Conservation (phyloP, 208 protist species). For the Crithidia bombi region DNA sequence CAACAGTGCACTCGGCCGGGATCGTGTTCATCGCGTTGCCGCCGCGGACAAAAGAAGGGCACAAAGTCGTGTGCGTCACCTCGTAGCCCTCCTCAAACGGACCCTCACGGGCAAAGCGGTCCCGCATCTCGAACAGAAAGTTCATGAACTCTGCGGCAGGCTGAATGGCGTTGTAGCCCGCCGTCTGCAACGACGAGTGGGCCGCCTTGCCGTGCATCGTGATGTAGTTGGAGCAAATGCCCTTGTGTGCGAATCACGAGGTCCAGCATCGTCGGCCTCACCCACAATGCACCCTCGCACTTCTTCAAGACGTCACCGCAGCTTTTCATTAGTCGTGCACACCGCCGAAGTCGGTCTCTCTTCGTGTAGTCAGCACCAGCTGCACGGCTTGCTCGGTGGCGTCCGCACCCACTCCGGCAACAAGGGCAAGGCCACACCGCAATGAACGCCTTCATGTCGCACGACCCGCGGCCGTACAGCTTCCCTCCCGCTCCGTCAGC, state of each 20-base stretch:
- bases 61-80: constrained; percentile 45
- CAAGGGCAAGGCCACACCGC: constrained; percentile 55
- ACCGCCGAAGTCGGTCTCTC: constrained; percentile 49
- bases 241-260: constrained; percentile 64
- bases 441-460: constrained; percentile 82
- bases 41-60: constrained; percentile 35
- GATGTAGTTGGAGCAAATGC: constrained; percentile 37
- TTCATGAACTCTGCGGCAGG: constrained; percentile 37
- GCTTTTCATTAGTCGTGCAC: constrained; percentile 33
- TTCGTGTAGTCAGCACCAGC: constrained; percentile 66
- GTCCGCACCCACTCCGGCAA: constrained; percentile 46
- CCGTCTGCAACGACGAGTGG: constrained; percentile 57
- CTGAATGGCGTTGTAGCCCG: constrained; percentile 46
- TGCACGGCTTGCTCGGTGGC: constrained; percentile 61
- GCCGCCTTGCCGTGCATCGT: constrained; percentile 48
- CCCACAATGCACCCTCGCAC: constrained; percentile 64
- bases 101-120: constrained; percentile 47
- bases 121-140: constrained; percentile 42
- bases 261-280: constrained; percentile 53
- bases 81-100: constrained; percentile 45
- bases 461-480: constrained; percentile 69
- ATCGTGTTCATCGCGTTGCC: constrained; percentile 69
- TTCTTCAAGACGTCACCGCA: constrained; percentile 30
- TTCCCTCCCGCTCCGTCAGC: constrained; percentile 65
- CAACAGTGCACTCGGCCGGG: constrained; percentile 44